Base-by-base conservation (phyloP, 768 basidiomycete species). In the Termitomyces sp. region DNA sequence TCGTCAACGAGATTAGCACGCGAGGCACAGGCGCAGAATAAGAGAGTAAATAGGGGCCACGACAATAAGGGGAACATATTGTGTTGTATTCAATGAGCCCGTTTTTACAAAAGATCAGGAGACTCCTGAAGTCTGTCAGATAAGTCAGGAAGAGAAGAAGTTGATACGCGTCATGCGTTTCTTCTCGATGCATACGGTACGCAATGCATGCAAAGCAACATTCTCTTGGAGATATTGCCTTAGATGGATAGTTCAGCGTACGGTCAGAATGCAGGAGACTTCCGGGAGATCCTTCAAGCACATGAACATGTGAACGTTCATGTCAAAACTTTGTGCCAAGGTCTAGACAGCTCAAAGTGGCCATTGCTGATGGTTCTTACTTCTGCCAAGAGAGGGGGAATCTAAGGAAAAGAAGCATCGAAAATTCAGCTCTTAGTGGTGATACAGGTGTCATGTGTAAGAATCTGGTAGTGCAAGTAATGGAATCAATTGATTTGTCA, bases 1-100 rank as follows among this genome's bases (percentile, higher is more conserved):
- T 73, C 71, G 49, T 73, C 68, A n/a, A 72, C 64, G 19, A 76
- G 62, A 47, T 65, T 68, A n/a, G 68, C 72, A 40, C 62, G 61
- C 5, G 55, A 63, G 58, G 48, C 49, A 40, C 59, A 56, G 3
- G 35, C 35, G 41, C 52, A 57, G 19, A 64, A 41, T 43, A 55
- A 32, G 40, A 70, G 30, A 34, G 64, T 27, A 14, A 65, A 51
- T n/a, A 70, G 45, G 17, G 57, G 21, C 21, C 54, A 40, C 2
- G 44, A 23, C 47, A 34, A 54, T 32, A 32, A 32, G 30, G 9
- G 11, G 19, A 54, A 17, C 59, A 60, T 60, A 21, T 16, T 37
- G 44, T 9, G 7, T 30, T 17, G n/a, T 5, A 46, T 14, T 35
- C 42, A n/a, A 17, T 3, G 8, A 11, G 16, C 35, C 14, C 14